Evolutionary conservation across 805 yeast genomes (phyloP), one percentile per base, ranked within the genome.

Genomic region (Suhomyces vadensis): DNA sequence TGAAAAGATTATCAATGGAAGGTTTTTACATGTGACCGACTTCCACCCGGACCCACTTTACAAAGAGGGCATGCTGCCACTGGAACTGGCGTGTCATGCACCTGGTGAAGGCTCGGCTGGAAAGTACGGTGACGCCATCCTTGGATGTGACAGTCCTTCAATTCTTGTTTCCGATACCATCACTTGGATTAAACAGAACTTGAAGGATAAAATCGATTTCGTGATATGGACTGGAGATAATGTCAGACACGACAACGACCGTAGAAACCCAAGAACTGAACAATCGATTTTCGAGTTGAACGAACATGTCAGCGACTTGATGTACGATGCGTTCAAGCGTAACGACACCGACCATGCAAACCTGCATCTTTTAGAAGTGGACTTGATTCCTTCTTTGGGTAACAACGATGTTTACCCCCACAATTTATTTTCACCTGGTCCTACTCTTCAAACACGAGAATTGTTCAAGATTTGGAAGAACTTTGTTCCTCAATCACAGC

Each of bases 201-300:
- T 88, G 47, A 78, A 73, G 48, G 94, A 86, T 61, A 81, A 87
- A 51, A 82, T 88, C 39, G 96, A 88, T 61, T 88, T 88, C 63
- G 83, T 88, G 9, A 77, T 88, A 10, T 88, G 96, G 96, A 87
- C 96, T 0, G 96, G 96, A 24, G 96, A 88, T 64, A 88, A 87
- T 55, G 79, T 86, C 37, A 74, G 95, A 44, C 96, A 87, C 61
- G 95, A 87, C 61, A 85, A 83, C 55, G 96, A 87, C 64, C 71
- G 95, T 58, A 59, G 61, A 16, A 65, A 67, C 55, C 96, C 96
- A 2, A 77, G 96, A 68, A 79, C 87, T 1, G 95, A 87, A 56
- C 56, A 58, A 46, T 79, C 82, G 44, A 88, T 88, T 37, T 79
- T 87, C 49, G 83, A 82, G 9, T 74, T 83, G 79, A 87, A 87